phyloP scores from a whole-genome alignment of 2,329 filamentous ascomycete genomes.

The Dothiorella sarmentorum region DNA sequence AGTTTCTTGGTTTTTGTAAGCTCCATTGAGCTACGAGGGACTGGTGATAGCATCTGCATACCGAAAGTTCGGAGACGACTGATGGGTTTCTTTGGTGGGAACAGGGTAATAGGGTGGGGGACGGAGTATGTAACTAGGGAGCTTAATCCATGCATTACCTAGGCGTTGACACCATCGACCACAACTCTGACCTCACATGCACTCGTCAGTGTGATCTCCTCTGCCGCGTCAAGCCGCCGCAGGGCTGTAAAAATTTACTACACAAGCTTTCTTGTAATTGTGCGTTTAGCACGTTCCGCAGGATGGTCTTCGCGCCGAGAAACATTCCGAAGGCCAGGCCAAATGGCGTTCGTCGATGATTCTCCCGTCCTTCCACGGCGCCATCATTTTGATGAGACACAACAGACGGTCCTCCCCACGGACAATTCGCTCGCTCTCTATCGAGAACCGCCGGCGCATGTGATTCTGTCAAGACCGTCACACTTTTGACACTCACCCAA shows the following conservation, averaged over 20 bases:
- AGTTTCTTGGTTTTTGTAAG: neutral
- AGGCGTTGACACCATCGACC: neutral
- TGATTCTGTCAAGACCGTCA: neutral
- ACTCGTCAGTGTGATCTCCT: neutral
- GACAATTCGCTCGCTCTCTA: neutral
- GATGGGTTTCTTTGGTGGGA: neutral
- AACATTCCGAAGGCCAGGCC: neutral
- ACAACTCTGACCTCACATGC: conserved; percentile 7
- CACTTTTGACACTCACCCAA: neutral
- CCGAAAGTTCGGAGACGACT: neutral
- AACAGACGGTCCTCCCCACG: neutral
- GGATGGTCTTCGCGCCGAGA: neutral
- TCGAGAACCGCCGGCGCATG: neutral
- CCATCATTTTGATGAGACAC: neutral
- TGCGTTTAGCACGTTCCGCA: neutral
- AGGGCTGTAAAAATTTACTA: neutral
- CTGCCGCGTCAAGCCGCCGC: neutral
- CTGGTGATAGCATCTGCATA: conserved; percentile 8
- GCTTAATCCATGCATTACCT: neutral
- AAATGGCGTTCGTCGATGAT: neutral
- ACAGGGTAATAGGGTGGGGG: neutral
- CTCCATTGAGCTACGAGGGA: neutral
- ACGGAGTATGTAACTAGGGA: neutral
- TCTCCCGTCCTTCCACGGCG: neutral
- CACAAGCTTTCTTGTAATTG: conserved; percentile 11